These are phyloP conservation scores for Eragrostis curvula DNA, from an alignment of 176 grass and related monocot species.

Conservation along the genomic window DNA sequence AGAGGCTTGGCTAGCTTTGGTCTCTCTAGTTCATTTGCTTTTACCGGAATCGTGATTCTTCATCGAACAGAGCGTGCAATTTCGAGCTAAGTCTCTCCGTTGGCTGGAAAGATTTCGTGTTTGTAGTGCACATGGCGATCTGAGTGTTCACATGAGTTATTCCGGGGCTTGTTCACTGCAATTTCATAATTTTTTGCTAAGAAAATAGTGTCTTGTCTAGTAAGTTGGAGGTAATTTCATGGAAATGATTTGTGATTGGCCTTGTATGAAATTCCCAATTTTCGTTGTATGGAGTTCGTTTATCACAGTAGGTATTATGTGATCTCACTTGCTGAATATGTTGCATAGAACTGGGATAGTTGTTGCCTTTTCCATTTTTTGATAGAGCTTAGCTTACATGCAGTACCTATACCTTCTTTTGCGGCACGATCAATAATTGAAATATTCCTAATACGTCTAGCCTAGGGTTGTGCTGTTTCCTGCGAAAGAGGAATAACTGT, in stretches of 20 bases:
- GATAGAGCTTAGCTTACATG: neutral
- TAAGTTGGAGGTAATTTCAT: neutral
- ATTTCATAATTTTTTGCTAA: neutral
- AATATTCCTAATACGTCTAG: slow-evolving; percentile 7
- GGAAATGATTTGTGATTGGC: neutral
- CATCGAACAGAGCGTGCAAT: neutral
- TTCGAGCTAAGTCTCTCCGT: slow-evolving; percentile 20
- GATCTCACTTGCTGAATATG: slow-evolving; percentile 1
- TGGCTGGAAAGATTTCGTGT: neutral
- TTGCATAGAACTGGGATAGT: slow-evolving; percentile 15
- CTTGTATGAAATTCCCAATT: neutral
- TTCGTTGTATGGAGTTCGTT: slow-evolving; percentile 1
- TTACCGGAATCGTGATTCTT: neutral
- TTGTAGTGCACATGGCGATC: slow-evolving; percentile 31
- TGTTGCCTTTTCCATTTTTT: neutral
- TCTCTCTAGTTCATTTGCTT: neutral
- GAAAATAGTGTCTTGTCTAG: neutral
- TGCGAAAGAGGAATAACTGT: neutral
- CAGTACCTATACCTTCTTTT: neutral
- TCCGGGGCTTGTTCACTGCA: neutral
- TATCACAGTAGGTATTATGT: neutral
- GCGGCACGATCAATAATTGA: slow-evolving; percentile 13
- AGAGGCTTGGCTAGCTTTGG: neutral
- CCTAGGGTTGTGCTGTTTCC: slow-evolving; percentile 14
- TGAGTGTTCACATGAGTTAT: slow-evolving; percentile 9